Base-by-base conservation (phyloP, 1,284 basidiomycete genomes). In the Clitocybe nebularis region DNA sequence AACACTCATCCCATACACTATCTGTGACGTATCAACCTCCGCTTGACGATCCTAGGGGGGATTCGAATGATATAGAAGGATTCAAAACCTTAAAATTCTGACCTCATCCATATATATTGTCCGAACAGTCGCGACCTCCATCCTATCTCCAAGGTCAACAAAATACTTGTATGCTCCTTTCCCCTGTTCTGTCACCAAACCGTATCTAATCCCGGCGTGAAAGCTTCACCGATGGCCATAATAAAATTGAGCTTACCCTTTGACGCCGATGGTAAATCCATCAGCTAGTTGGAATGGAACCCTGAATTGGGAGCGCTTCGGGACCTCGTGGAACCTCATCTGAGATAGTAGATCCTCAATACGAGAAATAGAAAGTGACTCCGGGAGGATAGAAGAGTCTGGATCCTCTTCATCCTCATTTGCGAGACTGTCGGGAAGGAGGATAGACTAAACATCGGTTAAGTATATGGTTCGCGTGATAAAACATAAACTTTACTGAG, bases 231-330 rank as follows among this genome's bases (percentile, higher is more conserved):
- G 21, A 43, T 8, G 16, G 23, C 38, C 13, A 28, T 26, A 20
- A 6, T 14, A 33, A 14, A 36, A 9, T 13, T 17, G 26, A 51
- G 46, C 45, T 56, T 55, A 94, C 84, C 94, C 96, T 60, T 93
- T 93, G 37, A 98, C 74, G 2, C 93, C 91, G 48, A 99, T 94
- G 11, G 79, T 77, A 48, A 97, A 81, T 1, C 79, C 89, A 10
- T 87, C 55, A 1, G 80, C 91, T 20, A 99, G 71, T 49, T 85
- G 76, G 41, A 99, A 78, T 1, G 89, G 85, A 24, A 95, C 71
- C 51, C 76, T 89, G 63, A 93, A 97, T 9, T 84, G 68, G 0
- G 89, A 79, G n/a, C 93, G 79, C 60, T 97, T 99, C 0, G 89
- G 84, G 6, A 87, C 81, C 61, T 95, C 89, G 36, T 82, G 82